Percentiles rank a stretch among this genome's conserved stretches.
Evolutionary conservation across 176 grass and related monocot species (phyloP).

Genomic region (Aechmea fasciata): DNA sequence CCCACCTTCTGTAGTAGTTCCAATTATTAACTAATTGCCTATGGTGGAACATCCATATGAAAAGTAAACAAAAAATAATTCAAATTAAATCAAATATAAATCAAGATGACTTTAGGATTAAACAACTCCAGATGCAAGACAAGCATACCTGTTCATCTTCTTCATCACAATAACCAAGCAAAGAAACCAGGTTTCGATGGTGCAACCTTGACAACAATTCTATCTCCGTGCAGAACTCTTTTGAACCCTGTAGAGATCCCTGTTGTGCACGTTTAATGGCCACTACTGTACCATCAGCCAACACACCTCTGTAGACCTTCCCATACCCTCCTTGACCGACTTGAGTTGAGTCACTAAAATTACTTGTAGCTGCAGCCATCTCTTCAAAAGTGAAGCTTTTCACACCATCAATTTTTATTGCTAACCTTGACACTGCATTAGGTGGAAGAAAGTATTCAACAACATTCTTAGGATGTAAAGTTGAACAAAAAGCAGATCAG

Average conservation of each 20-base stretch:
- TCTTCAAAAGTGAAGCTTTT: conserved; percentile 63
- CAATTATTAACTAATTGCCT: no score
- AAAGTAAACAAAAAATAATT: background rate
- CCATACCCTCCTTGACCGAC: conserved; percentile 75
- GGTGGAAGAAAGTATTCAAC: background rate
- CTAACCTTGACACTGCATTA: conserved; percentile 41
- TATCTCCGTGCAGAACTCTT: conserved; percentile 80
- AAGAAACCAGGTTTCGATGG: conserved; percentile 62
- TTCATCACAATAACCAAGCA: conserved; percentile 83
- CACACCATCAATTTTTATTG: conserved; percentile 60
- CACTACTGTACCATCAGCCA: conserved; percentile 55
- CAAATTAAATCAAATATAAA: background rate
- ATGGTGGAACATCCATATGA: background rate
- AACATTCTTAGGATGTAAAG: background rate
- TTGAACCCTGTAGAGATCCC: conserved; percentile 66
- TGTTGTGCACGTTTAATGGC: conserved; percentile 72
- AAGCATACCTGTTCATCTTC: conserved; percentile 60
- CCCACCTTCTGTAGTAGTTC: no score
- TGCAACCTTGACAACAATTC: conserved; percentile 67
- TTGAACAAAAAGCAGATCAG: background rate
- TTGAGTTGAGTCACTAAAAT: conserved; percentile 40
- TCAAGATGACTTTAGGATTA: conserved; percentile 2
- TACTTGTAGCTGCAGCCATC: conserved; percentile 34
- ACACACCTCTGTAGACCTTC: conserved; percentile 54
- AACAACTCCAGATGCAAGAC: background rate